Percentiles rank a stretch among this genome's conserved stretches.
Conservation (phyloP, 768 basidiomycete genomes). For the Boletus sp. region DNA sequence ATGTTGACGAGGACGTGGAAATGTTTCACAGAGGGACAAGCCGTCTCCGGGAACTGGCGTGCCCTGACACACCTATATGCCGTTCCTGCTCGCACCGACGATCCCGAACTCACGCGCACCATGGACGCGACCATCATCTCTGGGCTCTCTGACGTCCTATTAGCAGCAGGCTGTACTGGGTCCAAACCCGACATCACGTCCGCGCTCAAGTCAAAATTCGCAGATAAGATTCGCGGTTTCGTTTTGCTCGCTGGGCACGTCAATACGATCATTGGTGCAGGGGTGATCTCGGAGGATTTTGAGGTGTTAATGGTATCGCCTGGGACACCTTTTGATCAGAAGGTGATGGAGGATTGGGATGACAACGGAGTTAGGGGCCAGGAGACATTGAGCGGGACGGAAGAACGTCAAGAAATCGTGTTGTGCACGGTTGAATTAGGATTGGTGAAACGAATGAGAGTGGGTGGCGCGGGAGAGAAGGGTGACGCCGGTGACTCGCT, state of each 20-base stretch:
- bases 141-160: slow-evolving; percentile 26
- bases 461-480: slow-evolving; percentile 5
- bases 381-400: not conserved
- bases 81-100: slow-evolving; percentile 1
- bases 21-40: slow-evolving; percentile 37
- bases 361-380: slow-evolving; percentile 13
- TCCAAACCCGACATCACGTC: slow-evolving; percentile 31
- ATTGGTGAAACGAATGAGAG: slow-evolving; percentile 22
- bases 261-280: slow-evolving; percentile 32
- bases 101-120: slow-evolving; percentile 10
- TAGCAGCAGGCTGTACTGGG: slow-evolving; percentile 25
- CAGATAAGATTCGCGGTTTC: slow-evolving; percentile 39
- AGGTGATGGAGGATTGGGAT: slow-evolving; percentile 24
- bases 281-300: slow-evolving; percentile 26
- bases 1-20: not conserved
- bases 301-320: slow-evolving; percentile 17
- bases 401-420: slow-evolving; percentile 9
- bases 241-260: slow-evolving; percentile 45
- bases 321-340: slow-evolving; percentile 8
- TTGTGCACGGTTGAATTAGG: slow-evolving; percentile 35
- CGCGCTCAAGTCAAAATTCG: slow-evolving; percentile 42
- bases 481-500: too few relatives aligned
- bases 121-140: slow-evolving; percentile 9
- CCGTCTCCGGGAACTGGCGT: slow-evolving; percentile 43
- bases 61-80: slow-evolving; percentile 34